phyloP scores from a whole-genome alignment of 2,329 filamentous ascomycete species.

The Cercospora canescens region DNA sequence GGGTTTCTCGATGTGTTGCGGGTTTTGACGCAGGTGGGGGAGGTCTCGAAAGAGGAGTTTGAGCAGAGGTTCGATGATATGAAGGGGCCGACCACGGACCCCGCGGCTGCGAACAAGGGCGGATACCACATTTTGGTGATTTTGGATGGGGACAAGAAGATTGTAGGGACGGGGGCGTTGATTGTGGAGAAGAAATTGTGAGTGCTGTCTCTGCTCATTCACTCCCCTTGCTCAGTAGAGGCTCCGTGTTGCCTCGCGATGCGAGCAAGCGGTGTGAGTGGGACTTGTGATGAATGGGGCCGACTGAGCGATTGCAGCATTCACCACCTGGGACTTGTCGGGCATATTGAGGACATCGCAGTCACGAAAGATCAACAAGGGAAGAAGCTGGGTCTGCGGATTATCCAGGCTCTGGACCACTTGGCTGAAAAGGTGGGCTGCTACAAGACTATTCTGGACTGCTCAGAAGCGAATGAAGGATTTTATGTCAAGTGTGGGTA shows the following conservation, averaged over 20 bases:
- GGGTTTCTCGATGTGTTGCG: constrained; percentile 91
- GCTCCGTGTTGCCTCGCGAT: no score
- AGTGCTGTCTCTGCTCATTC: constrained; percentile 37
- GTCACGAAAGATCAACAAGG: constrained; percentile 94
- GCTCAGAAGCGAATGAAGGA: constrained; percentile 91
- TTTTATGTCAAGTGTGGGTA: constrained; percentile 99
- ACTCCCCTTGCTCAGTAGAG: background rate
- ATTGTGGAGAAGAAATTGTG: constrained; percentile 94
- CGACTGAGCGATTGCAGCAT: constrained; percentile 49
- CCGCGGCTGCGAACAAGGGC: constrained; percentile 54
- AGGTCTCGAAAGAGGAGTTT: constrained; percentile 75
- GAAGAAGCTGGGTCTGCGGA: constrained; percentile 88
- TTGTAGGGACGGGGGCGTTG: constrained; percentile 89
- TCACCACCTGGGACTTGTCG: constrained; percentile 77
- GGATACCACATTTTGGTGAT: constrained; percentile 88
- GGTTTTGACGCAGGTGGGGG: constrained; percentile 89
- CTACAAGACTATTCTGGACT: constrained; percentile 97
- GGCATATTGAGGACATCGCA: constrained; percentile 97
- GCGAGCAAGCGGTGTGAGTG: background rate
- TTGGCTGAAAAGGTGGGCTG: constrained; percentile 87
- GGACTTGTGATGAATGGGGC: background rate
- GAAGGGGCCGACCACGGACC: constrained; percentile 35
- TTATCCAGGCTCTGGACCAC: constrained; percentile 91
- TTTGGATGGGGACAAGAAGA: constrained; percentile 66
- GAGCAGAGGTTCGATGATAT: constrained; percentile 82